Conservation (phyloP, 345 rosid species). For the Fremontodendron californicum region DNA sequence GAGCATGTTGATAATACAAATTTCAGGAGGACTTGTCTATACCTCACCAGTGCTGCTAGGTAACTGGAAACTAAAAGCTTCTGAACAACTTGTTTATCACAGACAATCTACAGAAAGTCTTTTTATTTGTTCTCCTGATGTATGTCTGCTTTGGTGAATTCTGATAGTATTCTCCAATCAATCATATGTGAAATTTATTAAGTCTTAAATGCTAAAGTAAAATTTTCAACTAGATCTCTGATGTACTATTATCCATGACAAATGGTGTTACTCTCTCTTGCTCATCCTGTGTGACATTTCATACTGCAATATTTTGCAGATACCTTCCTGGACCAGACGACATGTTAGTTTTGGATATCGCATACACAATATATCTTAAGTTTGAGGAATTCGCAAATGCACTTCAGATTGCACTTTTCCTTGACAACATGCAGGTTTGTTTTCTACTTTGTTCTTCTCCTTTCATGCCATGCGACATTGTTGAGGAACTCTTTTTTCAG, state of each 20-base stretch:
- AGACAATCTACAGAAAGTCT: neutral
- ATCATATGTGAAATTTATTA: neutral
- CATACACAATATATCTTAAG: constrained; percentile 70
- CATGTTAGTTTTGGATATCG: constrained; percentile 63
- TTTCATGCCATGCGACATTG: neutral
- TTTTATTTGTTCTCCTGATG: neutral
- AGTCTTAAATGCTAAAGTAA: neutral
- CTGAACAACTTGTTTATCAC: neutral
- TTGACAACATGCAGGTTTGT: constrained; percentile 75
- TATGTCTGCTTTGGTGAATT: neutral
- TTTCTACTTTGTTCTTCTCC: neutral
- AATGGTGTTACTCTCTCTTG: neutral
- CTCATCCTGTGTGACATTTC: neutral
- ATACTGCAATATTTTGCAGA: constrained; percentile 47
- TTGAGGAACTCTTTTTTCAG: neutral
- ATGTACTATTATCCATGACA: neutral
- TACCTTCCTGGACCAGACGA: constrained; percentile 95
- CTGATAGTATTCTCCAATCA: neutral
- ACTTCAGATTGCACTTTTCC: constrained; percentile 77
- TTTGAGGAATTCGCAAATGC: constrained; percentile 72
- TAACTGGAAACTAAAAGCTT: constrained; percentile 22
- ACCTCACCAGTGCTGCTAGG: constrained; percentile 89
- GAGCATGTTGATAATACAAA: constrained; percentile 75
- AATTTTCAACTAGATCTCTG: neutral
- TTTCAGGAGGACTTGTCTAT: constrained; percentile 87